Conservation (phyloP, 2,329 filamentous ascomycete species). For the Gaeumannomyces sp. region DNA sequence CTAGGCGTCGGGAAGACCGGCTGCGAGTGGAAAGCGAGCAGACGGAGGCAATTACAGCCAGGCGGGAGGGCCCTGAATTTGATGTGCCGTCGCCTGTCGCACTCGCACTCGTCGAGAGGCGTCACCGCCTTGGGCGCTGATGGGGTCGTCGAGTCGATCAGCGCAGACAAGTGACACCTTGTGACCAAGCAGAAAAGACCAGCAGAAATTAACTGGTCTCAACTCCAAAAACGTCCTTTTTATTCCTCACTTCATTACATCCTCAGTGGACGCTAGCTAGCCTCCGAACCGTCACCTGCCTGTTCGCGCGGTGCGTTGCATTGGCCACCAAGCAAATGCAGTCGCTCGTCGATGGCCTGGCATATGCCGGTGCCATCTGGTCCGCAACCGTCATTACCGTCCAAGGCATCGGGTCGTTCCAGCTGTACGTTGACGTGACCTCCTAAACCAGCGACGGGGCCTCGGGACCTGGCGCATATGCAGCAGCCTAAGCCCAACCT, state of each 20-base stretch:
- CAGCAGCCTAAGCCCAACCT: not conserved
- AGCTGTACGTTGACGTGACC: constrained; percentile 40
- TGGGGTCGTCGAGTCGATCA: not conserved
- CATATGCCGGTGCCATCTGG: constrained; percentile 34
- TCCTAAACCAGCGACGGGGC: constrained; percentile 7
- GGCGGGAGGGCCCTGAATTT: not conserved
- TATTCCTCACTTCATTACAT: not conserved
- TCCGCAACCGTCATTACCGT: constrained; percentile 45
- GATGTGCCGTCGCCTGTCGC: not conserved
- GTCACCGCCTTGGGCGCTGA: not conserved
- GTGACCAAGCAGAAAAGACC: not conserved
- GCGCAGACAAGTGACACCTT: not conserved
- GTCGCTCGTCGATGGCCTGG: constrained; percentile 7
- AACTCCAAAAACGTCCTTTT: not conserved
- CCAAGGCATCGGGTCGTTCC: constrained; percentile 48
- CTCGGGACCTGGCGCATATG: not conserved
- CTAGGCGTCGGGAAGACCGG: not conserved
- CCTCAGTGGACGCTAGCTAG: too few species aligned
- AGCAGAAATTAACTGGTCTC: not conserved
- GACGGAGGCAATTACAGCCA: not conserved
- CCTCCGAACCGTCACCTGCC: not conserved
- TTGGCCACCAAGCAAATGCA: not conserved
- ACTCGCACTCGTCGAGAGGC: not conserved
- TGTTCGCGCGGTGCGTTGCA: not conserved
- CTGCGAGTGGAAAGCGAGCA: not conserved